A percentile compares a stretch with the other conserved stretches of the same genome.
Evolutionary conservation across 208 protist species (phyloP).

Genomic region (Porcisia deanei): DNA sequence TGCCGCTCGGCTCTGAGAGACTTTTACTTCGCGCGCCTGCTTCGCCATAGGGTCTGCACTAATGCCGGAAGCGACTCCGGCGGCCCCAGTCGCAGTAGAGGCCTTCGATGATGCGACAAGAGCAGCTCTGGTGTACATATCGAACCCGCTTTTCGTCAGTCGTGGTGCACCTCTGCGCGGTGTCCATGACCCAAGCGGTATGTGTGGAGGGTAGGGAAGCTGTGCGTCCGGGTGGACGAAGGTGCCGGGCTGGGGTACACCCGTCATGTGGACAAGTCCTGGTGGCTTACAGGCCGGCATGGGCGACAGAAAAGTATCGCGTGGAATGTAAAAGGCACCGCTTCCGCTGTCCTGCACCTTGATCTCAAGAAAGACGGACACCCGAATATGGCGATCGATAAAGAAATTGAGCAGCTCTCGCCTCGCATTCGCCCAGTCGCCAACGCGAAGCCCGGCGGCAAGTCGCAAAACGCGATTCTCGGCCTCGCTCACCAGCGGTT

Average conservation of each 20-base stretch:
- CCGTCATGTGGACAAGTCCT: slow-evolving; percentile 45
- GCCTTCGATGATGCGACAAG: background rate
- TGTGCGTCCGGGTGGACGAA: slow-evolving; percentile 61
- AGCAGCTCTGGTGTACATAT: slow-evolving; percentile 48
- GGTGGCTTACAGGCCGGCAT: slow-evolving; percentile 47
- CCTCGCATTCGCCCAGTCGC: slow-evolving; percentile 61
- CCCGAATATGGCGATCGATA: slow-evolving; percentile 63
- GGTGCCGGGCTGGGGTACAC: background rate
- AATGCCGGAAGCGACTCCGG: background rate
- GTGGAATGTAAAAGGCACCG: slow-evolving; percentile 65
- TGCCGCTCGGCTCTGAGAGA: background rate
- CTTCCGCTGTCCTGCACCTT: slow-evolving; percentile 59
- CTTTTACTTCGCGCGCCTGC: slow-evolving; percentile 38
- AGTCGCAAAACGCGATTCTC: slow-evolving; percentile 35
- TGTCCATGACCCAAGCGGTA: slow-evolving; percentile 48
- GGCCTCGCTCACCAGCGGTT: slow-evolving; percentile 24
- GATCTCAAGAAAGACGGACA: slow-evolving; percentile 86
- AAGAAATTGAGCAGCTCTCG: slow-evolving; percentile 79
- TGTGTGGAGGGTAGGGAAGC: slow-evolving; percentile 34
- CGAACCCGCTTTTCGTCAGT: slow-evolving; percentile 53
- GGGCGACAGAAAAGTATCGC: slow-evolving; percentile 45
- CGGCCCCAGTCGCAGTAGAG: background rate
- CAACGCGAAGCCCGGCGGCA: slow-evolving; percentile 25
- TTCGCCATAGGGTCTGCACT: slow-evolving; percentile 23
- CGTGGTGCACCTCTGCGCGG: slow-evolving; percentile 25